Percentiles rank a stretch among this genome's conserved stretches.
phyloP scores from a whole-genome alignment of 2,329 filamentous ascomycete species.

The Escovopsis sp. region DNA sequence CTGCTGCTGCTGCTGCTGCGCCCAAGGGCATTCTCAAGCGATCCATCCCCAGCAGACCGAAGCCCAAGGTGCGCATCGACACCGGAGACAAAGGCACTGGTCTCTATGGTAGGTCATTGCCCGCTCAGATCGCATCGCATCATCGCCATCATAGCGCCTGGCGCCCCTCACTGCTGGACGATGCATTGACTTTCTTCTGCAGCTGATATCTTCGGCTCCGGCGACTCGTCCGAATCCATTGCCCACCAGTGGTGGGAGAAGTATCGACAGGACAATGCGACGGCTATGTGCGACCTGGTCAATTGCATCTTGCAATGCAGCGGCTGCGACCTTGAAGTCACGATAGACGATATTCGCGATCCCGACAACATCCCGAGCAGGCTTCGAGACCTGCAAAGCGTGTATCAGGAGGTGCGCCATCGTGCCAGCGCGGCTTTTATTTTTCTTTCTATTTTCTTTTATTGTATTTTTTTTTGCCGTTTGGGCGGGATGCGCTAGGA shows the following conservation, averaged over 20 bases:
- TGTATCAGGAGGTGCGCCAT: conserved; percentile 56
- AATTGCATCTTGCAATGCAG: conserved; percentile 57
- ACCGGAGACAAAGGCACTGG: conserved; percentile 36
- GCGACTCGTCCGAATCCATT: conserved; percentile 39
- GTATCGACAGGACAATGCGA: conserved; percentile 39
- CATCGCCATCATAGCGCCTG: background rate
- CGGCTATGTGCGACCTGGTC: conserved; percentile 46
- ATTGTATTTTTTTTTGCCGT: too few species aligned
- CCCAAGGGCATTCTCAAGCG: conserved; percentile 24
- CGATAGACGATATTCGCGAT: conserved; percentile 72
- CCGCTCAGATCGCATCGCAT: background rate
- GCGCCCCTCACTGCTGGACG: background rate
- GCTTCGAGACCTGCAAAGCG: conserved; percentile 71
- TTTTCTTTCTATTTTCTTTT: background rate
- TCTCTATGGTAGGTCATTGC: conserved; percentile 35
- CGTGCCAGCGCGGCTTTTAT: background rate
- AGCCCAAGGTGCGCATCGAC: conserved; percentile 40
- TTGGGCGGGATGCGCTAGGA: too few species aligned
- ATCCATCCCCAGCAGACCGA: conserved; percentile 35
- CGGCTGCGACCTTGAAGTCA: conserved; percentile 68
- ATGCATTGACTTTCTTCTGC: conserved; percentile 1
- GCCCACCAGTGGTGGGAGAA: conserved; percentile 45
- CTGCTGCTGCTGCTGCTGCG: conserved; percentile 9
- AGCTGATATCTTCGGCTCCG: conserved; percentile 52
- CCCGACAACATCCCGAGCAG: conserved; percentile 71